These are phyloP conservation scores for Tetrahymena thermophila DNA, from an alignment of 73 alveolate genomes.

Conservation along the genomic window DNA sequence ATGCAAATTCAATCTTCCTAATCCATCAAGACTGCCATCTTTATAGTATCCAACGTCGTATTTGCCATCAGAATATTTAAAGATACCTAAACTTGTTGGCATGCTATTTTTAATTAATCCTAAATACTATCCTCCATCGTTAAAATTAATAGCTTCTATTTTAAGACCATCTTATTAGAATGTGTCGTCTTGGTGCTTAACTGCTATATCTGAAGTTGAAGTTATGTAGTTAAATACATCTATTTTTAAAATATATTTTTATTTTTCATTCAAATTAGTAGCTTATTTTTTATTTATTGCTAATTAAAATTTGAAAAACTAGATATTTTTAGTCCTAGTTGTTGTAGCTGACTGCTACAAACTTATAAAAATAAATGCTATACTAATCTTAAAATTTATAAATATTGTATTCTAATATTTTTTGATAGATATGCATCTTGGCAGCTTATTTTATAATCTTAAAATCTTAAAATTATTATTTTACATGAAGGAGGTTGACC, in stretches of 20 bases:
- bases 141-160: not conserved
- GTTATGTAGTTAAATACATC: not conserved
- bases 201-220: not conserved
- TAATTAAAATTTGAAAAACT: no score
- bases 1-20: not conserved
- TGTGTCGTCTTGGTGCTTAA: not conserved
- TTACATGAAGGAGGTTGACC: not conserved
- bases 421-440: not conserved
- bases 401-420: no score
- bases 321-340: not conserved
- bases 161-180: not conserved
- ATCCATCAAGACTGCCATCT: not conserved
- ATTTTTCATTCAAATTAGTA: not conserved
- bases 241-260: not conserved
- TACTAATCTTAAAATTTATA: no score
- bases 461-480: not conserved
- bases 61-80: not conserved
- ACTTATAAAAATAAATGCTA: no score
- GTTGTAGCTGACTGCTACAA: not conserved
- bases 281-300: not conserved
- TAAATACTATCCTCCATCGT: not conserved
- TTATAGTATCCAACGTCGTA: not conserved
- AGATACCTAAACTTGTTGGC: not conserved
- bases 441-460: not conserved
- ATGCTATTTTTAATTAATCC: not conserved